Evolutionary conservation across 2,329 filamentous ascomycete species (phyloP), one percentile per base, ranked within the genome.

Genomic region (Cladophialophora exuberans): DNA sequence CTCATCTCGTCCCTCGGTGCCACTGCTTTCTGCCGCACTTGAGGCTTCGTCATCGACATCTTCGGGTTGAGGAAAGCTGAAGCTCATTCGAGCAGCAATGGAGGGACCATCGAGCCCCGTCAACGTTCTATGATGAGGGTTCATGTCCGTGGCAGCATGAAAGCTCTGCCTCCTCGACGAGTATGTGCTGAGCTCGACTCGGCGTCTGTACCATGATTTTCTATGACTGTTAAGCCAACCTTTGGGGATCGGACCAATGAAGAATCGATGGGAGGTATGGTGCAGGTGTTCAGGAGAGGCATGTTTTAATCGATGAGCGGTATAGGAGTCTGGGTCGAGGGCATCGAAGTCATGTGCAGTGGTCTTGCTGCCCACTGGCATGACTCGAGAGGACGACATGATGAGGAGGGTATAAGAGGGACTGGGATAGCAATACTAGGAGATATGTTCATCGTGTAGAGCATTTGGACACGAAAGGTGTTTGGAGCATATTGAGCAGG

Each of bases 161-260:
- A 84, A 84, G n/a, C 78, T 79, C 10, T 77, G 73, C 4, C 73
- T 66, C 26, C 71, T 66, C 1, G 77, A 78, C 2, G 75, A 74
- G 61, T 79, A 79, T 42, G 77, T 73, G 47, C 66, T 73, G 33
- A 77, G 65, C 25, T 67, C 70, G 1, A 78, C 56, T 42, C 74
- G 69, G 33, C 69, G 65, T 56, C 74, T 80, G 69, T 85, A 86
- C 84, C 84, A 86, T 54, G 81, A 78, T 63, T 83, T 83, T 48
- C 83, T 76, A 67, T 86, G 81, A 57, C 78, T 81, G 62, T 81
- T 82, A 50, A 86, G 74, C 84, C 84, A 87, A 53, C 81, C 83
- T 63, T 83, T 80, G 39, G 84, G 84, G 30, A 86, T 83, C 30
- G 84, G 84, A 1, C 84, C 84, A 55, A 87, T 83, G 70, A 87